Evolutionary conservation across 192 early-diverging fungal genomes (phyloP).

Genomic region (Geranomyces michiganensis): DNA sequence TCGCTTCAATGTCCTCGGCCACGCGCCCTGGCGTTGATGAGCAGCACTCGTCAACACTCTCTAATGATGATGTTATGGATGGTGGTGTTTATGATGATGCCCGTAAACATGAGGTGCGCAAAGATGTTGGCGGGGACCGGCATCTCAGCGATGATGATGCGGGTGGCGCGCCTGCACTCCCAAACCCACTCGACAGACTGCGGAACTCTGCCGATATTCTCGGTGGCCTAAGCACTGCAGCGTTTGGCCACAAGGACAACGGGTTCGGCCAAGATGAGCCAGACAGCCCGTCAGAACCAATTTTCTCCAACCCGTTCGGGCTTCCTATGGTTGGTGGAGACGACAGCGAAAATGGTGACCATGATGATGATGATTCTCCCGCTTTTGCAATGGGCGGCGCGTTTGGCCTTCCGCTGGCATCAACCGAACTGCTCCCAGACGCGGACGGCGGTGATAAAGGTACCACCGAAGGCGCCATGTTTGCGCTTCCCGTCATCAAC

Average conservation of each 20-base stretch:
- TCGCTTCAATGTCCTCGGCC: too few relatives aligned
- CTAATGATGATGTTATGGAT: too few relatives aligned
- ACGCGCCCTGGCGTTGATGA: too few relatives aligned
- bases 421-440: too few relatives aligned
- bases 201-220: conserved; percentile 1
- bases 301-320: neutral
- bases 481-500: neutral
- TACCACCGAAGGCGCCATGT: neutral
- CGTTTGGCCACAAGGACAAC: neutral
- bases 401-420: neutral
- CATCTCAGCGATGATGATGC: neutral
- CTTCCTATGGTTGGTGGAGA: neutral
- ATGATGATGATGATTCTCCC: neutral
- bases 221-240: neutral
- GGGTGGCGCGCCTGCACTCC: neutral
- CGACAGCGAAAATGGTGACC: neutral
- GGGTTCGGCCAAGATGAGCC: neutral
- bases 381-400: neutral
- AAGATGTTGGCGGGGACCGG: neutral
- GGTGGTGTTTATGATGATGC: neutral
- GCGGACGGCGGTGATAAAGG: too few relatives aligned
- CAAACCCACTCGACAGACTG: neutral
- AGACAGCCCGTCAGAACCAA: too few relatives aligned
- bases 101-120: neutral
- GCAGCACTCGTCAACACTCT: too few relatives aligned